These are phyloP conservation scores for Aegle marmelos DNA, from an alignment of 345 rosid genomes.

Conservation along the genomic window DNA sequence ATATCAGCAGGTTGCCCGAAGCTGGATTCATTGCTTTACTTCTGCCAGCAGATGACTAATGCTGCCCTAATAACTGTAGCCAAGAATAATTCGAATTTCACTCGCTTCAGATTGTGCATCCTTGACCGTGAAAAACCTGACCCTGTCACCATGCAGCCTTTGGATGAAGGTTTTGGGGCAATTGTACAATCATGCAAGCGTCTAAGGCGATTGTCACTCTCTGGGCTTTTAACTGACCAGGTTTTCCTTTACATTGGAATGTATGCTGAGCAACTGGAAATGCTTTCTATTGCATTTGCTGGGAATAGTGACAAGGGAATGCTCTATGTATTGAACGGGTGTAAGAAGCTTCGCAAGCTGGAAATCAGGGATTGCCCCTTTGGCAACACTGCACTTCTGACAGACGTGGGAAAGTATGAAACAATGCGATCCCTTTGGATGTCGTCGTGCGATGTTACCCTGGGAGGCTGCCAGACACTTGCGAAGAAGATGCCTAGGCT, in stretches of 20 bases:
- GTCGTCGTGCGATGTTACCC: conserved; percentile 94
- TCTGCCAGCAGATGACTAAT: conserved; percentile 96
- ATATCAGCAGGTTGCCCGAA: conserved; percentile 79
- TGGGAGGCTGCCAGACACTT: conserved; percentile 78
- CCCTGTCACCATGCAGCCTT: conserved; percentile 57
- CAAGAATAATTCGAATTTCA: conserved; percentile 78
- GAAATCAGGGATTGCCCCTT: conserved; percentile 92
- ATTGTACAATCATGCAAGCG: conserved; percentile 76
- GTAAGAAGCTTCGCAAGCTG: conserved; percentile 82
- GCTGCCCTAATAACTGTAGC: conserved; percentile 84
- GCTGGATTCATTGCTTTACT: conserved; percentile 80
- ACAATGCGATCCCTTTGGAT: conserved; percentile 99
- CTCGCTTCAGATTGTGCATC: conserved; percentile 75
- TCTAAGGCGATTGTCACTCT: conserved; percentile 63
- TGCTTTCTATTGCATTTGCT: conserved; percentile 94
- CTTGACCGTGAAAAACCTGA: conserved; percentile 77
- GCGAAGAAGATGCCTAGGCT: conserved; percentile 71
- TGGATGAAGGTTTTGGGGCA: conserved; percentile 98
- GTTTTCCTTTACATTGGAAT: conserved; percentile 86
- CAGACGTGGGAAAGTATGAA: conserved; percentile 83
- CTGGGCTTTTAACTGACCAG: conserved; percentile 76
- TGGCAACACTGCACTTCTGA: conserved; percentile 76
- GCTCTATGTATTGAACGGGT: conserved; percentile 81
- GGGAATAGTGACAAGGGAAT: conserved; percentile 86
- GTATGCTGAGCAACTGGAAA: conserved; percentile 83